Evolutionary conservation across 345 rosid genomes (phyloP), one percentile per base, ranked within the genome.

Genomic region (Eucalyptus sp.): DNA sequence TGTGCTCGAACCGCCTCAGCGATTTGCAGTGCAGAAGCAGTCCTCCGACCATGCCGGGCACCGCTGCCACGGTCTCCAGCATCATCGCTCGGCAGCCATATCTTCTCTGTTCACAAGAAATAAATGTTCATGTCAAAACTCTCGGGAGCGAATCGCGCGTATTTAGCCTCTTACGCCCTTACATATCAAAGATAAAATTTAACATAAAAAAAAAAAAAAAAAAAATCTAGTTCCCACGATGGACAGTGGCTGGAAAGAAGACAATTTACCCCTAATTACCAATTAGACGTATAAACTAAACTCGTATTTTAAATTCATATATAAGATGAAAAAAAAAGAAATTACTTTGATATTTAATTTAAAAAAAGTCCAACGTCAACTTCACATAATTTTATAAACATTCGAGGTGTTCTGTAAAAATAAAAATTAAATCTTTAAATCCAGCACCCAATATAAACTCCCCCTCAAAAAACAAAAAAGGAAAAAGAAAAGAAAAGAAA

Each of bases 41-140:
- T 10, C 96, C 99, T 86, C 95, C 98, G 1, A 95, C 98, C 96
- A 96, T 96, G 50, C 97, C 98, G 0, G 98, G 98, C 1, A 95
- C 97, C 0, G 99, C 98, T 10, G 98, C 99, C 86, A 96, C 97
- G 0, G 97, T 96, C 89, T 96, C 99, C 3, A 96, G 95, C 98
- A 96, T 95, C 99, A 96, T 96, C 13, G 99, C 99, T 64, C 97
- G 88, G 89, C 97, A 96, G 10, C 97, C 97, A 50, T 95, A 96
- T 71, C 98, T 44, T 88, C 93, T 91, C 97, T 96, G 94, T 66
- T 58, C 0, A 41, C 83, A 76, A 71, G 51, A 81, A 24, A 24
- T 27, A 88, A 24, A 20, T 15, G 48, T 31, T 87, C 41, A 44
- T 14, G 62, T 54, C 88, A 60, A 76, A 76, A 80, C 15, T 37